Conservation (phyloP, 257 asterid genomes). For the Solanum sejunctum region DNA sequence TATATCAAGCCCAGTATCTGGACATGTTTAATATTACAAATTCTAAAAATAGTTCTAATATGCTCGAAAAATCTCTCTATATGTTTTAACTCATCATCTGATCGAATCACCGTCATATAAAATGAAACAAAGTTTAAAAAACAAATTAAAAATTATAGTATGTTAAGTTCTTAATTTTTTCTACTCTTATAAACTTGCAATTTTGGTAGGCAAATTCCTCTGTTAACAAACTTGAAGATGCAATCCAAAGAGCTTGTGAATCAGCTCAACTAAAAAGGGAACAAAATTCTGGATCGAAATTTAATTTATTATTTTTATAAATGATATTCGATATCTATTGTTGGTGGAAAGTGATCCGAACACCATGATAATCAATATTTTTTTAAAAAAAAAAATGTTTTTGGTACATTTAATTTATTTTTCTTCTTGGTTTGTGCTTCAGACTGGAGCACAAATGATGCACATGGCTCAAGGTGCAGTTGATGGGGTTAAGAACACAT, state of each 20-base stretch:
- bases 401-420: not conserved
- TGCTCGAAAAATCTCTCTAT: not conserved
- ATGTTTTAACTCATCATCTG: not conserved
- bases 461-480: slow-evolving; percentile 60
- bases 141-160: not conserved
- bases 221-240: slow-evolving; percentile 30
- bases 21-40: not conserved
- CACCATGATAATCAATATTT: not conserved
- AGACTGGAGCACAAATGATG: slow-evolving; percentile 47
- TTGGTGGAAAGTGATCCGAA: too few species aligned
- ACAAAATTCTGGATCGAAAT: slow-evolving; percentile 8
- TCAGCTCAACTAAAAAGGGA: slow-evolving; percentile 41
- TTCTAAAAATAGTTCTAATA: not conserved
- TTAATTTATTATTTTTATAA: too few species aligned
- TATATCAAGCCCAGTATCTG: too few species aligned
- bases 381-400: not conserved
- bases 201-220: slow-evolving; percentile 27
- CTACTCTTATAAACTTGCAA: not conserved
- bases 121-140: not conserved
- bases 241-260: slow-evolving; percentile 21
- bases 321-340: too few species aligned
- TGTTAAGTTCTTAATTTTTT: not conserved
- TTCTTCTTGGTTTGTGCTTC: not conserved
- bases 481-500: slow-evolving; percentile 65
- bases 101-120: not conserved